phyloP scores from a whole-genome alignment of 2,329 filamentous ascomycete species.

The Apiospora hydei region DNA sequence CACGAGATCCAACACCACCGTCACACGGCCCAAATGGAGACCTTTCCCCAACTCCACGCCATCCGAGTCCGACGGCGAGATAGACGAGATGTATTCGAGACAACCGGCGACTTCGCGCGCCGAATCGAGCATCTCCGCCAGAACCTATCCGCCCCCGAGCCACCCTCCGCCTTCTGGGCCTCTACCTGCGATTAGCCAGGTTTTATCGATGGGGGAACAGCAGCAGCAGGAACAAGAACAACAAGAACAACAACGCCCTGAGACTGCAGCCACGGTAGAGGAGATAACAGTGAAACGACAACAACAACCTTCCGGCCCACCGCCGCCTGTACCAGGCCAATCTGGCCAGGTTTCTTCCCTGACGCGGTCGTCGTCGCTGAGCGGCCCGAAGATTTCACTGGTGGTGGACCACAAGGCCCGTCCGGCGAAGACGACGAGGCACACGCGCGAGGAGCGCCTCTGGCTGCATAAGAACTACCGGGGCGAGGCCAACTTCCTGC shows the following conservation, averaged over 20 bases:
- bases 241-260: not conserved
- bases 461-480: slow-evolving; percentile 41
- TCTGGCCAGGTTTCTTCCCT: not conserved
- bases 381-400: not conserved
- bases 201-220: not conserved
- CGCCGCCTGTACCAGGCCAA: not conserved
- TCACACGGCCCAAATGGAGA: slow-evolving; percentile 26
- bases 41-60: slow-evolving; percentile 26
- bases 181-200: slow-evolving; percentile 31
- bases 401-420: not conserved
- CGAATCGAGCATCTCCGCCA: not conserved
- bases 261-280: no score
- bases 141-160: slow-evolving; percentile 29
- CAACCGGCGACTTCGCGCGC: not conserved
- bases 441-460: slow-evolving; percentile 36
- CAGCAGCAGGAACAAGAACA: not conserved
- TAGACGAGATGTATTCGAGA: slow-evolving; percentile 1
- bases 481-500: slow-evolving; percentile 39
- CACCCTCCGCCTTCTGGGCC: slow-evolving; percentile 33
- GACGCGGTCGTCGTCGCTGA: slow-evolving; percentile 14
- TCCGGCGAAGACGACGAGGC: slow-evolving; percentile 25
- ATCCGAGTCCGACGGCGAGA: slow-evolving; percentile 18
- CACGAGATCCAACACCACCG: not conserved
- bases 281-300: not conserved
- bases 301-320: not conserved